Percentiles rank a stretch among this genome's conserved stretches.
Evolutionary conservation across 768 basidiomycete genomes (phyloP).

Genomic region (Cystofilobasidium bisporidii): DNA sequence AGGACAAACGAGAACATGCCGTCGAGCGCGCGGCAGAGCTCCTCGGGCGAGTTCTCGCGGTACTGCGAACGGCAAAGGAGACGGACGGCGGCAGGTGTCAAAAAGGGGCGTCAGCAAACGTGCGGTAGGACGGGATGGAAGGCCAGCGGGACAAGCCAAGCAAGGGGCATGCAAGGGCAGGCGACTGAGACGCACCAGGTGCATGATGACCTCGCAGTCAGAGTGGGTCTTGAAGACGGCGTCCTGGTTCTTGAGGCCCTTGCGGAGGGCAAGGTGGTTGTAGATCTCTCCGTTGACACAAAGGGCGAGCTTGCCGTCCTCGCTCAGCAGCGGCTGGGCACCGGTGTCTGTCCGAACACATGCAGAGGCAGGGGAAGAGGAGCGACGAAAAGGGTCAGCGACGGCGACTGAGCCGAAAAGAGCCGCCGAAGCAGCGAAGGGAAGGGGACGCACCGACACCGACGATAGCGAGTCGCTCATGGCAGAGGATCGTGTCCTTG

Average conservation of each 20-base stretch:
- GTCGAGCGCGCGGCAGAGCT: conserved; percentile 71
- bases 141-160: not conserved
- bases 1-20: conserved; percentile 99
- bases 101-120: too few species aligned
- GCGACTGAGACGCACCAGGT: conserved; percentile 52
- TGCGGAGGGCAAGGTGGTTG: conserved; percentile 78
- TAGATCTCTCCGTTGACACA: conserved; percentile 99
- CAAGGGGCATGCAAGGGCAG: too few species aligned
- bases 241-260: conserved; percentile 49
- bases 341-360: conserved; percentile 74
- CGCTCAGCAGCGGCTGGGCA: conserved; percentile 83
- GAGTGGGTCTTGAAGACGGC: conserved; percentile 92
- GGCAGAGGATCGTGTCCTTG: conserved; percentile 69
- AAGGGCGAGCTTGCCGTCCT: conserved; percentile 71
- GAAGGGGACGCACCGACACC: conserved; percentile 70
- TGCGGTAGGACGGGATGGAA: too few species aligned
- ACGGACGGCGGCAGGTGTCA: not conserved
- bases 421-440: conserved; percentile 28
- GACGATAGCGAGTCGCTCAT: conserved; percentile 94
- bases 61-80: not conserved
- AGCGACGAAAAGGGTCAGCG: not conserved
- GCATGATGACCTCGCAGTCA: conserved; percentile 94
- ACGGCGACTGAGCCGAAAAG: not conserved
- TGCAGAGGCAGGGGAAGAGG: too few species aligned
- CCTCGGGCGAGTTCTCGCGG: conserved; percentile 33